Percentiles rank a stretch among this genome's conserved stretches.
Conservation (phyloP, 768 basidiomycete genomes). For the Collybia mongolica region DNA sequence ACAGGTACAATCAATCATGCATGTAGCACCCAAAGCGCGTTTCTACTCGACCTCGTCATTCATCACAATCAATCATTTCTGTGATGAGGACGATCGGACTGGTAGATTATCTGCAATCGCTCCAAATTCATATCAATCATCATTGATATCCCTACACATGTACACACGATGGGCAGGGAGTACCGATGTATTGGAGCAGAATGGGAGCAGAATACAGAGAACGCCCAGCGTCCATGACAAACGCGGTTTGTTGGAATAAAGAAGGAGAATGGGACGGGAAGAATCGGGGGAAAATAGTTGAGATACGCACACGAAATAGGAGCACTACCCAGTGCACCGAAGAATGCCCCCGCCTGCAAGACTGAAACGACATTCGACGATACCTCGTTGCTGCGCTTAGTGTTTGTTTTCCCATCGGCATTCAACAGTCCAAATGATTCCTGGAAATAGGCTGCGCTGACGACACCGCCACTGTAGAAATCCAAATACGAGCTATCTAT, state of each 20-base stretch:
- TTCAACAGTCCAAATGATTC: slow-evolving; percentile 57
- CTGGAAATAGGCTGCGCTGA: slow-evolving; percentile 61
- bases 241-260: too few species aligned
- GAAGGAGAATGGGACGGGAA: too few species aligned
- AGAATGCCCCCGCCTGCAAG: slow-evolving; percentile 86
- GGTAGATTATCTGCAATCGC: not conserved
- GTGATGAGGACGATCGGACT: too few species aligned
- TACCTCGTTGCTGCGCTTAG: slow-evolving; percentile 40
- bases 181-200: too few species aligned
- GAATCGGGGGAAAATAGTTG: not conserved
- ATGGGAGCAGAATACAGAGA: too few species aligned
- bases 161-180: too few species aligned
- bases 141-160: not conserved
- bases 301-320: slow-evolving; percentile 58
- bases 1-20: too few species aligned
- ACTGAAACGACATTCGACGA: slow-evolving; percentile 86
- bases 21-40: too few species aligned
- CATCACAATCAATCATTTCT: too few species aligned
- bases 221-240: too few species aligned
- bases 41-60: too few species aligned
- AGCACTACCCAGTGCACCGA: slow-evolving; percentile 76
- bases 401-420: slow-evolving; percentile 37
- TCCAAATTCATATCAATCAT: not conserved
- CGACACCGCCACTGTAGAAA: slow-evolving; percentile 62
- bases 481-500: not conserved